Conservation (phyloP, 441 rosid genomes). For the Capsella rubella region DNA sequence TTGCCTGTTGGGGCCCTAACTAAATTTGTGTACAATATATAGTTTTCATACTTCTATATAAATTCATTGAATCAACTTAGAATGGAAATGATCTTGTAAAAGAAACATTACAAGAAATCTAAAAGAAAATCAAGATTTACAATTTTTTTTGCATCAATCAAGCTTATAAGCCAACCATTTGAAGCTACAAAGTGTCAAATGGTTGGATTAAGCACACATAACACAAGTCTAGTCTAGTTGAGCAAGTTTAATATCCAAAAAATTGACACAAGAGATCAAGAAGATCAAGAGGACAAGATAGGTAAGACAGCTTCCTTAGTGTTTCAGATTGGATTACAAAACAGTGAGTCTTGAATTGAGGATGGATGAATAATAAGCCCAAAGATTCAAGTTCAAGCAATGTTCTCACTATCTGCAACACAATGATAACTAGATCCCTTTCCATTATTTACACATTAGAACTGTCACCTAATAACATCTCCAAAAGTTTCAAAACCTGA, state of each 20-base stretch:
- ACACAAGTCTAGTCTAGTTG: conserved; percentile 50
- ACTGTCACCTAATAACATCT: background rate
- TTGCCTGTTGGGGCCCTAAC: conserved; percentile 70
- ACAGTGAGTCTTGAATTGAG: background rate
- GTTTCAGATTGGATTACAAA: conserved; percentile 28
- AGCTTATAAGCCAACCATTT: no score
- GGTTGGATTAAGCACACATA: no score
- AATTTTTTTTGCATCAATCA: no score
- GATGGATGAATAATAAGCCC: background rate
- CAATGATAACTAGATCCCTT: background rate
- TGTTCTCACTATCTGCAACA: background rate
- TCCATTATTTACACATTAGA: background rate
- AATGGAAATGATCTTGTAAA: no score
- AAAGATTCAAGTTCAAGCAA: background rate
- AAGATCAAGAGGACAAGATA: background rate
- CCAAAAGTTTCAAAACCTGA: background rate
- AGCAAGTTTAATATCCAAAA: conserved; percentile 45
- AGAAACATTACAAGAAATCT: no score
- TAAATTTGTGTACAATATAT: conserved; percentile 25
- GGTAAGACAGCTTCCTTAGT: conserved; percentile 25
- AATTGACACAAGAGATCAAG: no score
- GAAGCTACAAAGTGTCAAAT: no score
- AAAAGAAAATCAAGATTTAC: no score
- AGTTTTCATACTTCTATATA: background rate
- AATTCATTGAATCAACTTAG: background rate